Base-by-base conservation (phyloP, 2,329 filamentous ascomycete species). In the Rutstroemia sp. region DNA sequence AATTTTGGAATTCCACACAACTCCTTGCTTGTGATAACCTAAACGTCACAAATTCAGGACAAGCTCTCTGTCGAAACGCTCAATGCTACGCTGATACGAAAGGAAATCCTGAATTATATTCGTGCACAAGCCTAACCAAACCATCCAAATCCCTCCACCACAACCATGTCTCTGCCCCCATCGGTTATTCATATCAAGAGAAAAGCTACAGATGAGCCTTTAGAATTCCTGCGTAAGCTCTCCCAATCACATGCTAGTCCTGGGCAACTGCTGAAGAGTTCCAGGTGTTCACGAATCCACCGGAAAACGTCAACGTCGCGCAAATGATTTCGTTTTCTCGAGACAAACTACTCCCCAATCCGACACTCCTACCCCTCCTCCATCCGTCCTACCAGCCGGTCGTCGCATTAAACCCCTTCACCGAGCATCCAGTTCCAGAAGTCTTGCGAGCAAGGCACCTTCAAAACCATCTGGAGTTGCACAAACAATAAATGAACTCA, bases 181-280 rank as follows among this genome's bases (percentile, higher is more conserved):
- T 57, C 47, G 16, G 63, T 61, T 7, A 59, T 70, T n/a, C 62
- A 63, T 25, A 66, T 70, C 58, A 70, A 70, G 61, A 61, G 69
- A 44, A 70, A 69, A 58, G 58, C 59, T 21, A 69, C 64, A 9
- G 69, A 70, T 49, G 65, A 69, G 16, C 69, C 69, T 16, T 65
- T 70, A 25, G 67, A 70, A 5, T 62, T 65, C 47, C 63, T 70
- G 9, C 67, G 69, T 70, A 65, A 57, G 66, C 37, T 56, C 1
- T n/a, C n/a, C 4, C 14, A 27, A 25, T 5, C 21, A 7, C n/a
- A 18, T 8, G 8, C 12, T 19, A 5, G 19, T 5, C 25, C 27
- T 30, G 4, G 19, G 10, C 37, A 21, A 30, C 49, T 45, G 54
- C 21, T 23, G 9, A 30, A 19, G n/a, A 6, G 4, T 21, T 38